Evolutionary conservation across 257 asterid species (phyloP).

Genomic region (Thymus quinquecostatus): DNA sequence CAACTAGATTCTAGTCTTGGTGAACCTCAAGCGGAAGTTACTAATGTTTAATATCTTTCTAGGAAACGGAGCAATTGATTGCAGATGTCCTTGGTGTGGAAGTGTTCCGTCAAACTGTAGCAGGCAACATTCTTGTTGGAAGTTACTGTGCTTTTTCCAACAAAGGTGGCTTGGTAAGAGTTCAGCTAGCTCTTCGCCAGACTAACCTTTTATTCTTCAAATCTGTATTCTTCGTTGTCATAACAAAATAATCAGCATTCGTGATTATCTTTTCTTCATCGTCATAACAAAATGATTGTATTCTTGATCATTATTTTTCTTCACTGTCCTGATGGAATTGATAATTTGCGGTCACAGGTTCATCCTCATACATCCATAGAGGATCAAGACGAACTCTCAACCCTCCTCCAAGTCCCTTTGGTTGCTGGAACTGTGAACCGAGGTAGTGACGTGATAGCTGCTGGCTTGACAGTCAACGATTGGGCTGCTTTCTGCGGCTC

Average conservation of each 20-base stretch:
- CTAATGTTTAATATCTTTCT: neutral
- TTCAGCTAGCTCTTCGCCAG: neutral
- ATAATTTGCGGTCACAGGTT: constrained; percentile 49
- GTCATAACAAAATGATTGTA: neutral
- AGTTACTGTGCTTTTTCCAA: constrained; percentile 80
- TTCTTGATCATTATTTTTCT: neutral
- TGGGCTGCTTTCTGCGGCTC: constrained; percentile 95
- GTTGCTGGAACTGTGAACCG: constrained; percentile 92
- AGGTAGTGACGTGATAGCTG: constrained; percentile 83
- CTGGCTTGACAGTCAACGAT: constrained; percentile 80
- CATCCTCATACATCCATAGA: constrained; percentile 91
- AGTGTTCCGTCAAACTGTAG: constrained; percentile 85
- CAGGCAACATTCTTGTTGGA: constrained; percentile 87
- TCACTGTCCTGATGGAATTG: neutral
- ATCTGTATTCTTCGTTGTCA: neutral
- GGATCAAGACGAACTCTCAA: constrained; percentile 84
- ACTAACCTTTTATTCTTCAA: neutral
- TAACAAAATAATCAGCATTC: neutral
- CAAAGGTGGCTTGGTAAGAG: constrained; percentile 89
- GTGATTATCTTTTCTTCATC: neutral
- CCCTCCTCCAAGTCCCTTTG: constrained; percentile 89
- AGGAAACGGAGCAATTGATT: constrained; percentile 94
- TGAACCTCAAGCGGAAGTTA: neutral
- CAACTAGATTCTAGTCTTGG: neutral
- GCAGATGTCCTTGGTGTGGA: constrained; percentile 95